Percentiles rank a stretch among this genome's conserved stretches.
Conservation (phyloP, 768 basidiomycete species). For the Naganishia antarctica region DNA sequence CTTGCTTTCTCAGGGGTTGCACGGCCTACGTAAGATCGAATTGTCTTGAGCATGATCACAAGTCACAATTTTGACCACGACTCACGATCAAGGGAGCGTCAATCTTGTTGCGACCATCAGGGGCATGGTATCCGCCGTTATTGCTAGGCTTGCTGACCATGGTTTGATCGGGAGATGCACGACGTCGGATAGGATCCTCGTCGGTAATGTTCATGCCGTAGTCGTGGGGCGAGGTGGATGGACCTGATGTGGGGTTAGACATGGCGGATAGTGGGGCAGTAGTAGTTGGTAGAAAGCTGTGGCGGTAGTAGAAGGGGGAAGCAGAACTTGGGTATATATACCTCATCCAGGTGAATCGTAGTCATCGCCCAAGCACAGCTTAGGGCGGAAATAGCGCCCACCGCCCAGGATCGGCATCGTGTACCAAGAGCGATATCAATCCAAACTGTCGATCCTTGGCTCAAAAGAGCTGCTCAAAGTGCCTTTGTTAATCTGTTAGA, state of each 20-base stretch:
- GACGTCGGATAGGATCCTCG: constrained; percentile 19
- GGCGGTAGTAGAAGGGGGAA: not conserved
- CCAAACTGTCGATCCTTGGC: too few relatives aligned
- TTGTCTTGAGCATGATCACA: not conserved
- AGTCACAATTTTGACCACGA: not conserved
- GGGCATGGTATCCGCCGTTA: constrained; percentile 21
- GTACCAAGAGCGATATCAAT: too few relatives aligned
- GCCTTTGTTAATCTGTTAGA: too few relatives aligned
- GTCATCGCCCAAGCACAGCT: too few relatives aligned
- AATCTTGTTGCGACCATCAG: not conserved
- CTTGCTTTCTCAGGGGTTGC: constrained; percentile 26
- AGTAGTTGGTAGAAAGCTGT: not conserved
- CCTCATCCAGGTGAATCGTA: too few relatives aligned
- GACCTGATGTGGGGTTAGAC: not conserved
- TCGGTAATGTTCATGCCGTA: constrained; percentile 22
- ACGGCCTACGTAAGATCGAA: constrained; percentile 21
- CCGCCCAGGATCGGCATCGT: too few relatives aligned
- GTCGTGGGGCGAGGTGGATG: constrained; percentile 1
- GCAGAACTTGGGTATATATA: too few relatives aligned
- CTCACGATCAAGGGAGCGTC: constrained; percentile 22
- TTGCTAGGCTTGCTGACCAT: constrained; percentile 13
- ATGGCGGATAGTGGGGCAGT: not conserved
- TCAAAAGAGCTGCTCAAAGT: too few relatives aligned
- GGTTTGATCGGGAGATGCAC: constrained; percentile 17
- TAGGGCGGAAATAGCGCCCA: too few relatives aligned